These are phyloP conservation scores for Rhodotorula kratochvilovae DNA, from an alignment of 768 basidiomycete species.

Conservation along the genomic window DNA sequence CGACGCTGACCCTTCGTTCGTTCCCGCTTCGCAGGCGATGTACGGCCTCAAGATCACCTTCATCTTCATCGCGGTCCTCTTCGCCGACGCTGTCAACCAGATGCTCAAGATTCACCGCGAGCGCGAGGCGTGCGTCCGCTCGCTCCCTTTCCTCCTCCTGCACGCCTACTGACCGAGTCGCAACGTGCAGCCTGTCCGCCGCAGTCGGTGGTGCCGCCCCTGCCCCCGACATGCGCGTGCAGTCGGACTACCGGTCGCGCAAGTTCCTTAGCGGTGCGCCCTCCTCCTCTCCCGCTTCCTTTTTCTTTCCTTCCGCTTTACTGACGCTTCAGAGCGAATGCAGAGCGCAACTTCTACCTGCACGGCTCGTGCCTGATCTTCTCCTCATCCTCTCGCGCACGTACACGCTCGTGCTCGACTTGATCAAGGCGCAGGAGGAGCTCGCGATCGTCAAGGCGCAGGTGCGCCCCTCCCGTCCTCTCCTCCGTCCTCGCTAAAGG, in stretches of 20 bases:
- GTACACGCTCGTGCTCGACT: slow-evolving; percentile 85
- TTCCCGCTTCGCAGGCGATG: slow-evolving; percentile 13
- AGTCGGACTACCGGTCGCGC: slow-evolving; percentile 82
- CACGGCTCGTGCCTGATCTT: slow-evolving; percentile 85
- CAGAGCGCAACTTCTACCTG: slow-evolving; percentile 85
- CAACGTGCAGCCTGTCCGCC: too few relatives aligned
- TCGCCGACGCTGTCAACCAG: slow-evolving; percentile 85
- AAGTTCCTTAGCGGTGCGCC: slow-evolving; percentile 75
- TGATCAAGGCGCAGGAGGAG: slow-evolving; percentile 83
- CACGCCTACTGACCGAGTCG: slow-evolving; percentile 52
- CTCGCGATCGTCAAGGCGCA: slow-evolving; percentile 73
- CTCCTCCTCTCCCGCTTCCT: too few relatives aligned
- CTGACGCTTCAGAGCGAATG: too few relatives aligned
- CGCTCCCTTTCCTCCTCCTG: not conserved
- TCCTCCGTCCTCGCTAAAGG: not conserved
- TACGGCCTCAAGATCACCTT: slow-evolving; percentile 43
- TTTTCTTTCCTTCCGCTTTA: not conserved
- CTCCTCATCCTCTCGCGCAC: slow-evolving; percentile 89
- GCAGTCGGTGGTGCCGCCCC: slow-evolving; percentile 42
- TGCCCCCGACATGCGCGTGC: slow-evolving; percentile 62
- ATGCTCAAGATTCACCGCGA: slow-evolving; percentile 60
- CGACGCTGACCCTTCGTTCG: not conserved
- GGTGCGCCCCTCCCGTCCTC: slow-evolving; percentile 39
- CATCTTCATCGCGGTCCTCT: slow-evolving; percentile 77
- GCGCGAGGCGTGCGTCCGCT: slow-evolving; percentile 19